Evolutionary conservation across 2,329 filamentous ascomycete genomes (phyloP), one percentile per base, ranked within the genome.

Genomic region (Dactylonectria estremocensis): DNA sequence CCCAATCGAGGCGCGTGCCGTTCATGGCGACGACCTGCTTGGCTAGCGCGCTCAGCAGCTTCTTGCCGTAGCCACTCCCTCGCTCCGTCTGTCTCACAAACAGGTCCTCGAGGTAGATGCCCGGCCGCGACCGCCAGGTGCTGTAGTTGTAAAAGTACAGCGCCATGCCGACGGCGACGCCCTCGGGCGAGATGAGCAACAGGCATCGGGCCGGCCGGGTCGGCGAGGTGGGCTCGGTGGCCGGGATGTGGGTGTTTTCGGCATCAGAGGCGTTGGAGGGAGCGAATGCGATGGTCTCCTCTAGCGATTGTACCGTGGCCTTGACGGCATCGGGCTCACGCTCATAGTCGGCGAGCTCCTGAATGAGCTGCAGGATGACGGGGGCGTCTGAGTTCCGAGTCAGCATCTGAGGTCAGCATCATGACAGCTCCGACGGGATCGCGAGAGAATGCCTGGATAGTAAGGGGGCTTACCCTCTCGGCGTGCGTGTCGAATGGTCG

Each of bases 111-210:
- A 98, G 90, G 80, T 97, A 97, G 77, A 99, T 93, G 3, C 95
- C 95, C 0, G 95, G 90, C 52, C 89, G 89, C n/a, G 93, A 89
- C 9, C 93, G 89, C 96, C 96, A 98, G 0, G 95, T 98, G 77
- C 91, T 94, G 83, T 97, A 98, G 83, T 95, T 98, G 86, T 95
- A 95, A 81, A 97, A 98, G 83, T 95, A 98, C 46, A 98, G 83
- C 1, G 95, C 95, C 88, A 98, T 94, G 54, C 92, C 94, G 0
- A 90, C 93, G 0, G 80, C 80, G 45, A 82, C 77, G 11, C 84
- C 80, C 6, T 83, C 80, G 11, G 85, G 81, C 22, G 86, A 82
- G 72, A 86, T 85, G 61, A 95, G 82, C 10, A 97, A 82, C 37
- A 97, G 86, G 56, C 93, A 95, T 68, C 94, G 92, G 18, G 95